Conservation (phyloP, 495 filamentous ascomycete species). For the Aspergillus panamensis region DNA sequence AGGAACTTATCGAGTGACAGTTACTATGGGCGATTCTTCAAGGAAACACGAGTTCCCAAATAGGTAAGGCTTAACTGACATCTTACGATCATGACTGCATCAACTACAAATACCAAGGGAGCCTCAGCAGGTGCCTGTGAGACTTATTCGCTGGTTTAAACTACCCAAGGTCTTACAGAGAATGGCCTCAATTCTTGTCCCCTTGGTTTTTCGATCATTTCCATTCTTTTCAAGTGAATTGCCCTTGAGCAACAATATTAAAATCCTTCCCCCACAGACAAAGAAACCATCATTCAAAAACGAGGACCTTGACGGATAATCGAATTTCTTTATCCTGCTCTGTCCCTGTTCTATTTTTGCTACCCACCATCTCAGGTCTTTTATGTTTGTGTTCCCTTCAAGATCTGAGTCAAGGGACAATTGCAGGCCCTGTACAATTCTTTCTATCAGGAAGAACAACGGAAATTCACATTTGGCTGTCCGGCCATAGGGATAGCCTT, state of each 20-base stretch:
- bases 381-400: background rate
- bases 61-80: constrained; percentile 9
- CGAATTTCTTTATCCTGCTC: background rate
- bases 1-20: background rate
- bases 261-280: background rate
- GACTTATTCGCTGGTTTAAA: background rate
- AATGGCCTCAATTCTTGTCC: background rate
- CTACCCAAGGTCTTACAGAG: background rate
- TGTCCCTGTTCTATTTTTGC: constrained; percentile 10
- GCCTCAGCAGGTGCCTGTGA: no score
- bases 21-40: background rate
- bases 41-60: constrained; percentile 12
- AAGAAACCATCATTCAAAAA: background rate
- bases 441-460: background rate
- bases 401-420: background rate
- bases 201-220: background rate
- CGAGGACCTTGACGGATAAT: background rate
- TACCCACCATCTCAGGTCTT: background rate
- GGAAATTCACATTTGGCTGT: constrained; percentile 3
- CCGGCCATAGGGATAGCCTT: constrained; percentile 8
- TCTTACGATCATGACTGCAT: background rate
- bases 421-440: background rate
- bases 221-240: background rate
- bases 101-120: background rate
- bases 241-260: background rate